These are phyloP conservation scores for Trametes polyzona DNA, from an alignment of 1,284 basidiomycete species.

Conservation along the genomic window DNA sequence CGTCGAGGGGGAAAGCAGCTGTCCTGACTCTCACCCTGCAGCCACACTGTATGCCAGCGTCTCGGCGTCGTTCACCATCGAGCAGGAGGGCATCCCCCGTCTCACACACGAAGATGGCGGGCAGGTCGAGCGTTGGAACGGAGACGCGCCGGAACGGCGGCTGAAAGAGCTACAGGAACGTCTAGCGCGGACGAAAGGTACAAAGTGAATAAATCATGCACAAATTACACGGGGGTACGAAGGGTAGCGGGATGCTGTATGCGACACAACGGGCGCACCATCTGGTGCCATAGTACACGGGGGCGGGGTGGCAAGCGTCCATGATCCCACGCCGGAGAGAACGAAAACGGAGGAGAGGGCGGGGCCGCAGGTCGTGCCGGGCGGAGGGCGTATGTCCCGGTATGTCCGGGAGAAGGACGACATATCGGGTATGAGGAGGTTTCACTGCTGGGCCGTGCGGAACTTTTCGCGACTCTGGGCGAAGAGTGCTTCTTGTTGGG, in stretches of 20 bases:
- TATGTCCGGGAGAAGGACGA: not conserved
- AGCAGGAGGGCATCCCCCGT: conserved; percentile 78
- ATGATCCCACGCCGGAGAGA: conserved; percentile 20
- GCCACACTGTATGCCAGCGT: conserved; percentile 75
- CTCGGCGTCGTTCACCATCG: conserved; percentile 83
- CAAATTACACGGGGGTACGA: conserved; percentile 27
- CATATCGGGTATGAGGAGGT: not conserved
- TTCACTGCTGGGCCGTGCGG: conserved; percentile 50
- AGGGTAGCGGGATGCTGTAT: conserved; percentile 19
- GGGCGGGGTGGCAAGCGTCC: conserved; percentile 23
- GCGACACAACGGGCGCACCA: conserved; percentile 14
- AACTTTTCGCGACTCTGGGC: conserved; percentile 84
- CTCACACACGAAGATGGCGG: conserved; percentile 39
- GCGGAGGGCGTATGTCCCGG: not conserved
- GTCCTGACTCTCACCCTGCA: conserved; percentile 35
- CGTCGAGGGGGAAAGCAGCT: not conserved
- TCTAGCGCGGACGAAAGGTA: conserved; percentile 24
- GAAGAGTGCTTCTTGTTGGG: conserved; percentile 90
- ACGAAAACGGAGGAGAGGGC: conserved; percentile 3
- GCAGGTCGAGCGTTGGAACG: conserved; percentile 65
- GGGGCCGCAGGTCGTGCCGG: not conserved
- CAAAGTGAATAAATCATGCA: conserved; percentile 34
- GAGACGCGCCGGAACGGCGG: conserved; percentile 58
- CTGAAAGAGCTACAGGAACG: conserved; percentile 50
- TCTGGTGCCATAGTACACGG: conserved; percentile 27